A percentile compares a stretch with the other conserved stretches of the same genome.
phyloP scores from a whole-genome alignment of 352 stramenopile species.

The Globisporangium canariense region DNA sequence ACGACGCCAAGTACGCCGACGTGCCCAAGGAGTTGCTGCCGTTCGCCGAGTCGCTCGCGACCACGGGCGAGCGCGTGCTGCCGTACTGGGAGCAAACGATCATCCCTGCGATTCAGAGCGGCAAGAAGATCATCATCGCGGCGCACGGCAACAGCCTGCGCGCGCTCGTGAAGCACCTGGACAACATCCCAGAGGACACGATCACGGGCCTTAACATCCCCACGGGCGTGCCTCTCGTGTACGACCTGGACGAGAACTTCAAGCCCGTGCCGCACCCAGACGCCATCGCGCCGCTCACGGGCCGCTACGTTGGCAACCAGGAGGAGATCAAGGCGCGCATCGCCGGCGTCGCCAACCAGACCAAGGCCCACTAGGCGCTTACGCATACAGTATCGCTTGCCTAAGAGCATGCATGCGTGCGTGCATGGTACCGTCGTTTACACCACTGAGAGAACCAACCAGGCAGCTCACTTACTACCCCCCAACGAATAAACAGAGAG shows the following conservation, averaged over 20 bases:
- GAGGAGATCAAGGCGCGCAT: constrained; percentile 97
- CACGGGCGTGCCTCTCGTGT: constrained; percentile 94
- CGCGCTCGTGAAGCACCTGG: constrained; percentile 98
- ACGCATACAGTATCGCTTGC: not conserved
- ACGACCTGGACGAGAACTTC: constrained; percentile 98
- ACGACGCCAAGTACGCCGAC: constrained; percentile 91
- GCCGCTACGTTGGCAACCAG: constrained; percentile 91
- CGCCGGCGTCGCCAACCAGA: constrained; percentile 95
- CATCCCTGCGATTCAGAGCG: constrained; percentile 90
- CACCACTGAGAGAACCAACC: too few species aligned
- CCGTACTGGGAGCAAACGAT: constrained; percentile 96
- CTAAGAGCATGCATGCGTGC: not conserved
- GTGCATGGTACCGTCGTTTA: not conserved
- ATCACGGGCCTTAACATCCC: constrained; percentile 98
- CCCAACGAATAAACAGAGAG: too few species aligned
- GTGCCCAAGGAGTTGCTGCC: constrained; percentile 88
- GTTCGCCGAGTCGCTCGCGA: constrained; percentile 92
- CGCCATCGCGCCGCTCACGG: constrained; percentile 85
- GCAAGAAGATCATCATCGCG: constrained; percentile 96
- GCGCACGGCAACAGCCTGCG: constrained; percentile 98
- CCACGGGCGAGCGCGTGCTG: constrained; percentile 93
- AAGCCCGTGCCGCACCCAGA: constrained; percentile 92
- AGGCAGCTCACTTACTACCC: too few species aligned
- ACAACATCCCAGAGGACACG: constrained; percentile 95
- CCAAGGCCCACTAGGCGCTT: constrained; percentile 74